Conservation (phyloP, 2,329 filamentous ascomycete species). For the Drechslerella dactyloides region DNA sequence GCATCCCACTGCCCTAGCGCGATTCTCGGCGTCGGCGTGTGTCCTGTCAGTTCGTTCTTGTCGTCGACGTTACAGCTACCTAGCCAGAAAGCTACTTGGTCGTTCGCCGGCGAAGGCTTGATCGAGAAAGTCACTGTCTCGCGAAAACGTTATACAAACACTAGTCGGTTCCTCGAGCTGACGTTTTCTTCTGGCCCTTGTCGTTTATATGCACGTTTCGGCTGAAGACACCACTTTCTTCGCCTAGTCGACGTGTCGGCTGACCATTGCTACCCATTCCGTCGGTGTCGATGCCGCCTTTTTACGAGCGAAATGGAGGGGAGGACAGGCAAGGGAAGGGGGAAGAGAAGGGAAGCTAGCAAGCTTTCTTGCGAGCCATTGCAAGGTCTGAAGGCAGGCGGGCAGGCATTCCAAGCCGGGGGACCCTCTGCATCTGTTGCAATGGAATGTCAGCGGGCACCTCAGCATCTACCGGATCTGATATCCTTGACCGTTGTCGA, state of each 20-base stretch:
- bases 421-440: background rate
- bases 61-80: conserved; percentile 1
- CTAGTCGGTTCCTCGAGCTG: conserved; percentile 15
- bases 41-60: background rate
- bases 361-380: conserved; percentile 1
- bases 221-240: conserved; percentile 50
- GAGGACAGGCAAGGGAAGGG: background rate
- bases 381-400: conserved; percentile 14
- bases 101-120: background rate
- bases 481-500: conserved; percentile 33
- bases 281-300: conserved; percentile 44
- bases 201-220: conserved; percentile 44
- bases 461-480: conserved; percentile 46
- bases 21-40: background rate
- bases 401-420: background rate
- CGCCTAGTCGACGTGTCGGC: conserved; percentile 51
- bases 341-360: conserved; percentile 3
- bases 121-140: conserved; percentile 3
- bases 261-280: conserved; percentile 50
- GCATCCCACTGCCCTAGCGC: background rate
- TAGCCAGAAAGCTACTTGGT: no score
- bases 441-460: background rate
- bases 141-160: conserved; percentile 16
- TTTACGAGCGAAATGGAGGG: conserved; percentile 32
- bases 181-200: conserved; percentile 25